Base-by-base conservation (phyloP, 148 eudicot species). In the Cornus florida region DNA sequence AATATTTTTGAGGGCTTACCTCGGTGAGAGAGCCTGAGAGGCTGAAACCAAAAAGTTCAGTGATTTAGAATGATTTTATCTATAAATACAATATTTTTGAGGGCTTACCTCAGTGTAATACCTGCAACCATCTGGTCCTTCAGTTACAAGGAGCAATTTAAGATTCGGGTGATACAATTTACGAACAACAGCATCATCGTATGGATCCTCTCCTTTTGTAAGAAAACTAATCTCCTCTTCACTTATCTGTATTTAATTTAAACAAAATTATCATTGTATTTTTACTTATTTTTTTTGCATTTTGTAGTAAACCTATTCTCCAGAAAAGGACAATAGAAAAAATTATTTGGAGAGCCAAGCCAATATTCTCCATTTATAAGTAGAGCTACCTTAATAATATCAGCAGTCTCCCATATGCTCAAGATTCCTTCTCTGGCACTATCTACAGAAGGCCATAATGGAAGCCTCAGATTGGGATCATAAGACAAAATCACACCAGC, bases 391-490 rank as follows among this genome's bases (percentile, higher is more conserved):
- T 96, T 96, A 81, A 96, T 94, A 59, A 96, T 91, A 76, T 96
- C 99, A 79, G 99, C 99, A 39, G 84, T 92, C 65, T 96, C 93
- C 98, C 99, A 96, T 81, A 94, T 91, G 87, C 97, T 89, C 76
- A 92, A 89, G 82, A 96, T 96, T 76, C 99, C 99, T 84, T 94
- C 99, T 60, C 97, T 84, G 13, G 97, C 99, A 79, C 86, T 86
- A 67, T 92, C 94, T 70, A 89, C 94, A 71, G 95, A 91, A 64
- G 98, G 92, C 99, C 99, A 96, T 79, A 94, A 77, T 6, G 98
- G 99, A 83, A 96, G 98, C 91, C 99, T 94, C 82, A 94, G 77
- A 88, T 96, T 96, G 23, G 99, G 99, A 85, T 96, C 99, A 74
- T 94, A 96, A 67, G 98, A 94, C 78, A 93, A 90, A 71, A 96